Evolutionary conservation across 441 rosid genomes (phyloP).

Genomic region (Melastoma candidum): DNA sequence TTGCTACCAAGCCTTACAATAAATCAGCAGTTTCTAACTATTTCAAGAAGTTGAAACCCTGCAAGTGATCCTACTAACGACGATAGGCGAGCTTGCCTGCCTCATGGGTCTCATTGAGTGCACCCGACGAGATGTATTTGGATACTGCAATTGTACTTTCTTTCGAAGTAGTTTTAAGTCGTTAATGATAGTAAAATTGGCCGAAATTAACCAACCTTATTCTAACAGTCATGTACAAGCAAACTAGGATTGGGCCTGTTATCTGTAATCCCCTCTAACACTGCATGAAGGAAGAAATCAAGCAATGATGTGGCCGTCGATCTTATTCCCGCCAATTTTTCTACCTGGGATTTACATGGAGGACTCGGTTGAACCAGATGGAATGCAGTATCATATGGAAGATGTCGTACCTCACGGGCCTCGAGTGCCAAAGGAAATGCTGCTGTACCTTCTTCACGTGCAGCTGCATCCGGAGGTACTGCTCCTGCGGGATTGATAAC

Average conservation of each 20-base stretch:
- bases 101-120: too few relatives aligned
- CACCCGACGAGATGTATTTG: too few relatives aligned
- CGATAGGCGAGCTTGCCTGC: too few relatives aligned
- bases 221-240: too few relatives aligned
- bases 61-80: constrained; percentile 37
- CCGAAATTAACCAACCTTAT: too few relatives aligned
- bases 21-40: constrained; percentile 48
- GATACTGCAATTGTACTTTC: too few relatives aligned
- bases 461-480: constrained; percentile 54
- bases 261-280: too few relatives aligned
- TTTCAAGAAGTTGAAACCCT: constrained; percentile 81
- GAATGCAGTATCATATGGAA: constrained; percentile 93
- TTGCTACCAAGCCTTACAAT: constrained; percentile 79
- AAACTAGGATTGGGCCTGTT: too few relatives aligned
- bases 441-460: constrained; percentile 68
- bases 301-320: background rate
- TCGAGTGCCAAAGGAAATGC: constrained; percentile 87
- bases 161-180: too few relatives aligned
- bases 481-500: constrained; percentile 38
- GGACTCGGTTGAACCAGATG: constrained; percentile 74
- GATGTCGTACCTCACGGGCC: constrained; percentile 60
- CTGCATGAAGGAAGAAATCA: too few relatives aligned
- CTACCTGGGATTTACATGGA: constrained; percentile 30
- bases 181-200: too few relatives aligned
- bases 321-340: background rate